Evolutionary conservation across 2,329 filamentous ascomycete genomes (phyloP), one percentile per base, ranked within the genome.

Genomic region (Curvularia lunata): DNA sequence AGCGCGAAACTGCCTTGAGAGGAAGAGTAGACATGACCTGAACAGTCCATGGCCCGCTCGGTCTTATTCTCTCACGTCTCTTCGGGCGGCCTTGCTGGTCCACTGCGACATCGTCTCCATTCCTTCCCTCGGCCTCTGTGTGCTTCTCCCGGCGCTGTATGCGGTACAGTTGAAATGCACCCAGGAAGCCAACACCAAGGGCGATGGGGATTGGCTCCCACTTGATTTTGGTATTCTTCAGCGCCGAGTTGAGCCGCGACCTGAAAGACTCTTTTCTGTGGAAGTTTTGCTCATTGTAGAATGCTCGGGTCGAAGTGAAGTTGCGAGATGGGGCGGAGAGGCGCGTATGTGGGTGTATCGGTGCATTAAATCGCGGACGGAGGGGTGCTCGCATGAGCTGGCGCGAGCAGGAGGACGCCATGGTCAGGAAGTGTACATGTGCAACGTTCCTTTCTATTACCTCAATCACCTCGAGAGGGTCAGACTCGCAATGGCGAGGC

Each of bases 11-110:
- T 34, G 91, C 92, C 80, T 97, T 97, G 61, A 97, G 82, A 32
- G 93, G 93, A 59, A 97, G 81, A 1, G 92, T 96, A 7, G 92
- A 96, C 90, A 97, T 96, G 75, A 97, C 86, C 74, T 93, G 91
- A 50, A 97, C 91, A 73, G 94, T 91, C 91, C 93, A 97, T 76
- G 93, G 92, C 25, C 93, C 93, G 55, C 91, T 91, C 2, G 91
- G 92, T 37, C 90, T 85, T 70, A 96, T 87, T 58, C 88, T 84
- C 47, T 85, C 80, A 61, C 86, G 81, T 70, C 78, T 81, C 61
- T 80, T 82, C 34, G 83, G 83, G 42, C 78, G 76, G 3, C 79
- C 79, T 37, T 76, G 71, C 37, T 56, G 56, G 32, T 73, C 73
- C 4, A 59, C 80, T 65, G 48, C 52, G 10, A 56, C 61, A 80